Base-by-base conservation (phyloP, 306 rosid species). In the Alnus rubra region DNA sequence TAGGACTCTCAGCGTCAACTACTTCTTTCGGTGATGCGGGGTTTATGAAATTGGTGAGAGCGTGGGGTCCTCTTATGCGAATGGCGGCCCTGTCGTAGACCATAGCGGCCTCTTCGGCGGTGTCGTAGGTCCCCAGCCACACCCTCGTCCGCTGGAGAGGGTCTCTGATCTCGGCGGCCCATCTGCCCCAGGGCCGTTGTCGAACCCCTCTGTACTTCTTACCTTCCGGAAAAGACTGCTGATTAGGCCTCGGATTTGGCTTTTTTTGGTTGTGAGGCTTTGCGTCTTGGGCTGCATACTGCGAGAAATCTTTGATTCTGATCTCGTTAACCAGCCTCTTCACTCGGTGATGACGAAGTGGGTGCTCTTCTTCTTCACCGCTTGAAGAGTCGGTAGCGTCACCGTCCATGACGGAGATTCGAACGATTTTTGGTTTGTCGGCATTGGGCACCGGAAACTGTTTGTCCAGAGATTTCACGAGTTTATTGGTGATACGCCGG, bases 131-230 rank as follows among this genome's bases (percentile, higher is more conserved):
- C 1, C 95, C 95, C 9, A 90, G 88, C 95, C 92, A 90, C 28
- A 83, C 28, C 51, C 95, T 55, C 0, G 63, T 18, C 19, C 78
- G 35, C 30, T 54, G 80, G 2, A 54, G 10, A 10, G 91, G 89
- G 75, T 88, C 87, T 67, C 91, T 78, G 53, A 90, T 90, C 78
- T 90, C 95, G 0, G 92, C 92, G 0, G 87, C 95, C 88, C 88
- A 90, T 74, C 82, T 67, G 0, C 91, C 92, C 92, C 92, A 85
- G 1, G 79, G 87, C 50, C 94, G 75, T 48, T 53, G 86, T 1
- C 92, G 71, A 58, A 88, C 91, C 3, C 95, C 92, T 1, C 91
- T 74, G 42, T 54, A 87, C 54, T 74, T 87, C 81, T n/a, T 84
- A 0, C 13, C 80, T 0, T 15, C 64, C 11, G 55, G 69, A 10